Percentiles rank a stretch among this genome's conserved stretches.
Evolutionary conservation across 1,284 basidiomycete genomes (phyloP).

Genomic region (Ustilago lituana): DNA sequence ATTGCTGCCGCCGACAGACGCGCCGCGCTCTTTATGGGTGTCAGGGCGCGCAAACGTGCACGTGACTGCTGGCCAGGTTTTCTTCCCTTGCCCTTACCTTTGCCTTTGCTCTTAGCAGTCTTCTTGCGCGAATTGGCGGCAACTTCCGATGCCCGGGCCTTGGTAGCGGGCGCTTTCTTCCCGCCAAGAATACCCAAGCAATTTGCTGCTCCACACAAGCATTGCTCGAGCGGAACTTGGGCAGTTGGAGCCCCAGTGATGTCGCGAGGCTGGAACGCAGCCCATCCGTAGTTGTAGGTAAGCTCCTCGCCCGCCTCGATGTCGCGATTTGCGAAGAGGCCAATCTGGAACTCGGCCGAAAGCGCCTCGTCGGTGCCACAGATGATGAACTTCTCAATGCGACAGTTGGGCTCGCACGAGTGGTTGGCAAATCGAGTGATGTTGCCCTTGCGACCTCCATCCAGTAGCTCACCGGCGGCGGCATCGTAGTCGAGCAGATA

Average conservation of each 20-base stretch:
- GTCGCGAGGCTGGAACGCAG: slow-evolving; percentile 50
- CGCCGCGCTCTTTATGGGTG: slow-evolving; percentile 22
- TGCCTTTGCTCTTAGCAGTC: slow-evolving; percentile 27
- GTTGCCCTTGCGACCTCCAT: slow-evolving; percentile 61
- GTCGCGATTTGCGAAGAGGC: slow-evolving; percentile 59
- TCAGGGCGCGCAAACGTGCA: slow-evolving; percentile 19
- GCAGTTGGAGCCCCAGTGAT: slow-evolving; percentile 43
- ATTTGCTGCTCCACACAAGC: slow-evolving; percentile 56
- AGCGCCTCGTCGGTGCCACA: slow-evolving; percentile 57
- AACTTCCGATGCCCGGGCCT: neutral
- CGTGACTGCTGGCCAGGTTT: slow-evolving; percentile 11
- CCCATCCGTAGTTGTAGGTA: slow-evolving; percentile 64
- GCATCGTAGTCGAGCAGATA: slow-evolving; percentile 63
- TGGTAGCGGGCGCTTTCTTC: slow-evolving; percentile 36
- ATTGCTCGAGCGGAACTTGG: slow-evolving; percentile 31
- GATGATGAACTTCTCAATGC: slow-evolving; percentile 62
- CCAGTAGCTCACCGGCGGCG: slow-evolving; percentile 60
- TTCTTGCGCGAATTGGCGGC: slow-evolving; percentile 28
- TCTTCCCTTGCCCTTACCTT: slow-evolving; percentile 21
- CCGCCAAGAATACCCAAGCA: slow-evolving; percentile 59
- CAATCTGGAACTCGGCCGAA: slow-evolving; percentile 62
- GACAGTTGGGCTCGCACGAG: slow-evolving; percentile 62
- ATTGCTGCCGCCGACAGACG: slow-evolving; percentile 28
- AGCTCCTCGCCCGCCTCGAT: slow-evolving; percentile 62
- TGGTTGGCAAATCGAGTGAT: slow-evolving; percentile 64